Conservation (phyloP, 305 asterid genomes). For the Fraxinus sp. region DNA sequence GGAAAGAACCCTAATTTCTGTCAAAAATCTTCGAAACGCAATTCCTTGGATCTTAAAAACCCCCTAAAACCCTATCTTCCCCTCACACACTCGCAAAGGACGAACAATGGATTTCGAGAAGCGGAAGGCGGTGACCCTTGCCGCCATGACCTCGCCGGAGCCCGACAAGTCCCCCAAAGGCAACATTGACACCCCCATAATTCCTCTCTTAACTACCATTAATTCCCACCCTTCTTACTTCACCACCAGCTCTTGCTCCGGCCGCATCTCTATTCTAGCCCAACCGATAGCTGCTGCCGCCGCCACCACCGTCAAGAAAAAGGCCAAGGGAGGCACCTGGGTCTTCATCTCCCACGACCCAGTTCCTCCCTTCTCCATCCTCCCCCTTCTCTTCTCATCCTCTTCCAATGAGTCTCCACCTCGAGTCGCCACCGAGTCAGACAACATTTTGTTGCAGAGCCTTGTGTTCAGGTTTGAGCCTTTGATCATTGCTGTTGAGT, state of each 20-base stretch:
- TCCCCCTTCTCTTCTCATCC: constrained; percentile 49
- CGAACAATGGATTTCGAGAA: constrained; percentile 67
- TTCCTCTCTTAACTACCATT: constrained; percentile 63
- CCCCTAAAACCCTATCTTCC: constrained; percentile 16
- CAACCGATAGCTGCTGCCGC: constrained; percentile 50
- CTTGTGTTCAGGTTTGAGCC: constrained; percentile 89
- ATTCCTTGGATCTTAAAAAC: neutral
- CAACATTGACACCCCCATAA: constrained; percentile 65
- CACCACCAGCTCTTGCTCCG: constrained; percentile 99
- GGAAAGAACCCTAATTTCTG: neutral
- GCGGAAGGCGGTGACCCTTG: constrained; percentile 66
- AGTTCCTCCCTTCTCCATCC: constrained; percentile 43
- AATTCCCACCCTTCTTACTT: constrained; percentile 82
- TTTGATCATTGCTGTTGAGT: constrained; percentile 83
- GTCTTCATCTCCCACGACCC: constrained; percentile 78
- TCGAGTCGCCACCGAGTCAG: constrained; percentile 14
- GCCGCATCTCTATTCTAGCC: constrained; percentile 87
- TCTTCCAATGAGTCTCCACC: constrained; percentile 8
- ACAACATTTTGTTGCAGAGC: constrained; percentile 20
- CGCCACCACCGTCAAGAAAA: constrained; percentile 55
- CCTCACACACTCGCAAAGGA: neutral
- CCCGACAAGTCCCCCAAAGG: constrained; percentile 96
- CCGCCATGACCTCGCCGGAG: constrained; percentile 63
- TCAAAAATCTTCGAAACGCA: neutral
- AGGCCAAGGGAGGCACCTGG: constrained; percentile 94